Evolutionary conservation across 2,329 filamentous ascomycete species (phyloP).

Genomic region (Orbilia blumenaviensis): DNA sequence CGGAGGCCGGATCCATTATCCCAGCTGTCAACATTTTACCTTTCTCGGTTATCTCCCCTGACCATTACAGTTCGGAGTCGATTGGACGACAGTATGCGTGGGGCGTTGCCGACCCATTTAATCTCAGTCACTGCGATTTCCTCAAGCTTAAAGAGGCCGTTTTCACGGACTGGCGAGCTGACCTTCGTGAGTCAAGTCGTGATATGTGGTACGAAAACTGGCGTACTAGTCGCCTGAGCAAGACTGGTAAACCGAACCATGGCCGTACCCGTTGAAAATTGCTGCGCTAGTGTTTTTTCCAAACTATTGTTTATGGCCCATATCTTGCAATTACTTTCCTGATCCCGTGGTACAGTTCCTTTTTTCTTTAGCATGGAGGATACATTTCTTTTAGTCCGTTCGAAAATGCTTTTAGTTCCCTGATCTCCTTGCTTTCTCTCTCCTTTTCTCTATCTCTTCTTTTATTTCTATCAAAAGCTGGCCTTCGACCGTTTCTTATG

Average conservation of each 20-base stretch:
- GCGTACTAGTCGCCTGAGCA: conserved; percentile 68
- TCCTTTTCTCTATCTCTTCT: too few relatives aligned
- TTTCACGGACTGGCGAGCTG: conserved; percentile 90
- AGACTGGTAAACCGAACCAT: conserved; percentile 27
- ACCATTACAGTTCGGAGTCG: conserved; percentile 78
- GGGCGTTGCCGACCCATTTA: conserved; percentile 95
- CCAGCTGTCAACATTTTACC: conserved; percentile 74
- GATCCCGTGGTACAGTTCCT: background rate
- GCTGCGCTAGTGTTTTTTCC: background rate
- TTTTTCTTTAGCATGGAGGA: conserved; percentile 1
- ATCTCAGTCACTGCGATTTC: conserved; percentile 93
- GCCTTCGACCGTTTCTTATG: conserved; percentile 44
- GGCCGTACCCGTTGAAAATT: conserved; percentile 19
- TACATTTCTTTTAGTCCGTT: background rate
- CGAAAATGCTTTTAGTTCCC: background rate
- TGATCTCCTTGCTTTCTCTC: conserved; percentile 6
- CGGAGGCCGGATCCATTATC: conserved; percentile 57
- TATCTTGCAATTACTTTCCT: background rate
- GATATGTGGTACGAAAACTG: conserved; percentile 96
- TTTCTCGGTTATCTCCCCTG: conserved; percentile 91
- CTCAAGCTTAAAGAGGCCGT: conserved; percentile 87
- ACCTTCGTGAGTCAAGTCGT: conserved; percentile 87
- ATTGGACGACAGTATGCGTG: conserved; percentile 91
- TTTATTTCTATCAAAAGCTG: conserved; percentile 37
- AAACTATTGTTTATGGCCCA: background rate